Conservation (phyloP, 1,284 basidiomycete species). For the Trametes hirsuta region DNA sequence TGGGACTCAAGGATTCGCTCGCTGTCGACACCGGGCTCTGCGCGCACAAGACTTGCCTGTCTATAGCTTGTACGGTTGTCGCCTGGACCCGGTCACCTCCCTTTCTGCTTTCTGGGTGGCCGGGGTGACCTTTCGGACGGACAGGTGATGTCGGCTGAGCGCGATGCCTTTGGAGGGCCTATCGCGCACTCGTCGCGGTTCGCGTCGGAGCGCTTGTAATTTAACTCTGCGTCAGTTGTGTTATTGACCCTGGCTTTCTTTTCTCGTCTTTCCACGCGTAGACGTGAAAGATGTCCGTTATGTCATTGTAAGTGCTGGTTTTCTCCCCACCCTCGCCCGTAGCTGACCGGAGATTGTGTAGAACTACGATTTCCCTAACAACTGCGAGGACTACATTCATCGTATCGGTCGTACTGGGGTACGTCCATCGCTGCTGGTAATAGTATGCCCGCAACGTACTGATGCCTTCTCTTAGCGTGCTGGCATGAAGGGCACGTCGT, state of each 20-base stretch:
- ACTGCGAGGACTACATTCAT: slow-evolving; percentile 94
- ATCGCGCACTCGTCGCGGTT: slow-evolving; percentile 39
- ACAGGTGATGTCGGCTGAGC: slow-evolving; percentile 7
- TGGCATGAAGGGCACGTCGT: slow-evolving; percentile 88
- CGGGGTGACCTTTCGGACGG: slow-evolving; percentile 42
- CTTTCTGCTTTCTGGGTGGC: slow-evolving; percentile 24
- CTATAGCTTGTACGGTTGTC: slow-evolving; percentile 52
- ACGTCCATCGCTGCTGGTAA: slow-evolving; percentile 30
- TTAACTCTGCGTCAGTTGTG: slow-evolving; percentile 38
- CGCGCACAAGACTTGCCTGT: slow-evolving; percentile 55
- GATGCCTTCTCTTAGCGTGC: slow-evolving; percentile 61
- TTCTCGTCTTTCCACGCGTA: slow-evolving; percentile 44
- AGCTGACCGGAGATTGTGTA: slow-evolving; percentile 40
- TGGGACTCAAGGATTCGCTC: slow-evolving; percentile 36
- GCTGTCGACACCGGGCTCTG: slow-evolving; percentile 41
- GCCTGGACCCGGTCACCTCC: slow-evolving; percentile 34
- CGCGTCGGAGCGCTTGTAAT: slow-evolving; percentile 60
- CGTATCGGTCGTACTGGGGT: slow-evolving; percentile 91
- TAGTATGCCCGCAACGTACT: neutral
- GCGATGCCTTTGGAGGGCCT: slow-evolving; percentile 12
- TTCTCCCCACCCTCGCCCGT: neutral
- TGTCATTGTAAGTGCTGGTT: slow-evolving; percentile 71
- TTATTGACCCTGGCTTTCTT: slow-evolving; percentile 59
- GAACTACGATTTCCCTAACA: slow-evolving; percentile 98
- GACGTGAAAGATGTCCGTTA: slow-evolving; percentile 96